These are phyloP conservation scores for Fusarium stilboides DNA, from an alignment of 2,329 filamentous ascomycete species.

Conservation along the genomic window DNA sequence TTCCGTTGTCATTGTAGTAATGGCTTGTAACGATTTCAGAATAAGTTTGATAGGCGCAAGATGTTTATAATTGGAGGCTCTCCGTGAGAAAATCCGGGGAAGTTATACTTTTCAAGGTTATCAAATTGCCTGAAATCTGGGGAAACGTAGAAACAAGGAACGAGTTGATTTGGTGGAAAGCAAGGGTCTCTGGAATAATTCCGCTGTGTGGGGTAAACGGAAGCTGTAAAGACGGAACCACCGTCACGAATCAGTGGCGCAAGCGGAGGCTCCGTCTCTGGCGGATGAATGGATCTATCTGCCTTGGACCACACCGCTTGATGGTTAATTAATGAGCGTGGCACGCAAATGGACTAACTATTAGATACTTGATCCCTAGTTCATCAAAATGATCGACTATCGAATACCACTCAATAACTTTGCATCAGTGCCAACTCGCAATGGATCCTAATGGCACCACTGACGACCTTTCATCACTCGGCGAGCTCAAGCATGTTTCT, in stretches of 20 bases:
- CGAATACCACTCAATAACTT: conserved; percentile 1
- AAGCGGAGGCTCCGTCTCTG: conserved; percentile 18
- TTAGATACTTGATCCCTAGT: not conserved
- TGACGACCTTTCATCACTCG: not conserved
- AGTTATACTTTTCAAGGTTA: conserved; percentile 24
- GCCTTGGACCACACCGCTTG: not conserved
- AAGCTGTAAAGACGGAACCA: conserved; percentile 6
- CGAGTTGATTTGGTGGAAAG: not conserved
- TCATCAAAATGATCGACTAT: not conserved
- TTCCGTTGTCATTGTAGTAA: no score
- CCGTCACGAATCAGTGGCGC: not conserved
- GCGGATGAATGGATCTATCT: not conserved
- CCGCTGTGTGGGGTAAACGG: conserved; percentile 6
- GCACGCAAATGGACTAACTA: conserved; percentile 4
- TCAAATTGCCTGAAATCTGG: conserved; percentile 16
- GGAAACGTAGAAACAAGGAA: conserved; percentile 2
- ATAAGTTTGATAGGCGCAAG: no score
- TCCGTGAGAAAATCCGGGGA: conserved; percentile 11
- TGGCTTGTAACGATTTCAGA: no score
- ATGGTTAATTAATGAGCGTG: not conserved
- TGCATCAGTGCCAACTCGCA: not conserved
- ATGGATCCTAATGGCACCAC: conserved; percentile 11
- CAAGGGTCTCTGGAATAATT: conserved; percentile 16
- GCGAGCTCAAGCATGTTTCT: conserved; percentile 13
- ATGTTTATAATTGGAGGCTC: no score